Evolutionary conservation across 2,329 filamentous ascomycete species (phyloP), one percentile per base, ranked within the genome.

Genomic region (Fusarium neocosmosporiellum): DNA sequence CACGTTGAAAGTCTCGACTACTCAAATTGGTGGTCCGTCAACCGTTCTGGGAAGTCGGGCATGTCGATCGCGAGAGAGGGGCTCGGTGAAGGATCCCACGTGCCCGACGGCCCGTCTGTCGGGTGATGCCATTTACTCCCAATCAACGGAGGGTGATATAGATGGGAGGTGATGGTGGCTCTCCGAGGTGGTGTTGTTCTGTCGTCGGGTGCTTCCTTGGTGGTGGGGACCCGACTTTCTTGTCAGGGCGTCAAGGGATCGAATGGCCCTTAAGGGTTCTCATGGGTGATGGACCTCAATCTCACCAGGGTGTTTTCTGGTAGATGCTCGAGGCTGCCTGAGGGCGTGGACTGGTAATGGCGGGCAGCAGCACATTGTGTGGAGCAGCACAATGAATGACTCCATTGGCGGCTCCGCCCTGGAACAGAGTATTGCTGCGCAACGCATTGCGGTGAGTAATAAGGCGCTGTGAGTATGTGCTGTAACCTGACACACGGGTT

Each of bases 41-140:
- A 36, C 43, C 70, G 20, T 65, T 66, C 54, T 74, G 61, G 66
- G 66, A 59, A 68, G 63, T 50, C 16, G 37, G 24, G 31, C 22
- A 59, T 65, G 74, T 36, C 70, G 74, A 77, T 76, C 74, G 55
- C 59, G 63, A 55, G 59, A 29, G 46, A 66, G 66, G 71, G 72
- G 63, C 65, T 71, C 54, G 72, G 70, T 69, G 63, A 66, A 62
- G 46, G 65, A 53, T 75, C 68, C 73, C 73, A 75, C 73, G 73
- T 75, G 71, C 71, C 66, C 63, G 61, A 41, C 65, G 70, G 66
- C 63, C 67, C 65, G 74, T 67, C 65, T 66, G 73, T 77, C 65
- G 63, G 65, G 55, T 73, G 73, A 74, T 74, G 66, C n/a, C 43
- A 41, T 60, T 53, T 39, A 43, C 53, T 65, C 54, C 66, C 69